Base-by-base conservation (phyloP, 768 basidiomycete genomes). In the Tricholoma hemisulphureum region DNA sequence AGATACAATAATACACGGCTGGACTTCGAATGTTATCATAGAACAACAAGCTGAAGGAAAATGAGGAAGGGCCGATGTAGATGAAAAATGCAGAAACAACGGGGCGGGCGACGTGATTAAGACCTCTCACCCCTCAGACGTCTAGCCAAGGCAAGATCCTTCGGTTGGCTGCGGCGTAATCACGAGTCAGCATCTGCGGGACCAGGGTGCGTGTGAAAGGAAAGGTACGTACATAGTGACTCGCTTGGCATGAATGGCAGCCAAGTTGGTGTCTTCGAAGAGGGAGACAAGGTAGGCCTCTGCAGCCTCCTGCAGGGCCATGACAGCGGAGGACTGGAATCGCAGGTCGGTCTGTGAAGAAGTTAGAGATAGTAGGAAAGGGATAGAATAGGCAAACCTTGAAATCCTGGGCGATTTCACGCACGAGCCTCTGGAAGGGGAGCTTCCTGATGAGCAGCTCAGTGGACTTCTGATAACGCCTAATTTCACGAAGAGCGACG, bases 381-480 rank as follows among this genome's bases (percentile, higher is more conserved):
- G 20, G 3, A 23, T 3, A 23, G 23, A 53, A 34, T 24, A 28
- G 54, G 65, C 78, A 28, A 58, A 88, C 90, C 88, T 95, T 95
- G 84, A 95, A 94, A 75, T 93, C 93, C 76, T 94, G 92, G n/a
- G 92, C 92, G 65, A 95, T 94, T 78, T 95, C 89, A 82, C 93
- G 93, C 63, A 98, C 95, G 67, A 98, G 87, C 67, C 95, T 86
- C 80, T 98, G 95, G 94, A 98, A 98, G 65, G 96, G 96, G 62
- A 98, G 91, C 88, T 98, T 98, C 80, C 96, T 85, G 83, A 98
- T 98, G 69, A 98, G 86, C 65, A 99, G 88, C 83, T 98, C 96
- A 63, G 96, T 98, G 61, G 93, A 95, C 83, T 97, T 97, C 78
- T 98, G 95, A 83, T 98, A 97, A 75, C 95, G 85, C 72, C 96